These are phyloP conservation scores for Aspergillus hancockii DNA, from an alignment of 495 filamentous ascomycete species.

Conservation along the genomic window DNA sequence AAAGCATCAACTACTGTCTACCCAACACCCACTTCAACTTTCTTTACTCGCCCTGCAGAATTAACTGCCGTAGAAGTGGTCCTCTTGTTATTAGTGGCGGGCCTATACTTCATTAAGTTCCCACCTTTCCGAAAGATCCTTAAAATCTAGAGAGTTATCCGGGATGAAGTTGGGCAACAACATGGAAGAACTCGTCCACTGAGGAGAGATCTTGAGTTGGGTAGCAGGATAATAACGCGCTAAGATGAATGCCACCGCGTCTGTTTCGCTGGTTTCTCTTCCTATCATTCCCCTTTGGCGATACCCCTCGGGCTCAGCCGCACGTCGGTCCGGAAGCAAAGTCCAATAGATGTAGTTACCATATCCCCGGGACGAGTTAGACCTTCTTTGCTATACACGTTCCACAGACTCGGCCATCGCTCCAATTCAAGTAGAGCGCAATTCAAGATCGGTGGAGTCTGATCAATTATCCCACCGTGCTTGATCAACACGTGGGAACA, in stretches of 20 bases:
- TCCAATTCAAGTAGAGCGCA: not conserved
- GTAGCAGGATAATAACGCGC: not conserved
- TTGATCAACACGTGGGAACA: not conserved
- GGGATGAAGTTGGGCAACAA: not conserved
- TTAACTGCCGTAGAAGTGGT: too few relatives aligned
- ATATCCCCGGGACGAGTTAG: not conserved
- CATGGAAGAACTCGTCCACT: not conserved
- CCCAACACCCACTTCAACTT: not conserved
- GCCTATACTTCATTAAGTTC: not conserved
- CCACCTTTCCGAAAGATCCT: not conserved
- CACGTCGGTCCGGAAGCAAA: not conserved
- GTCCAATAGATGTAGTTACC: slow-evolving; percentile 13
- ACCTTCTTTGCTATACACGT: not conserved
- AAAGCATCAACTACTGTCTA: not conserved
- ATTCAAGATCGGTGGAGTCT: not conserved
- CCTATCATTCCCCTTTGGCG: not conserved
- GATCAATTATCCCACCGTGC: not conserved
- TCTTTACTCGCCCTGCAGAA: too few relatives aligned
- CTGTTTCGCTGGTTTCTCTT: slow-evolving; percentile 5
- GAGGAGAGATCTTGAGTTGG: not conserved
- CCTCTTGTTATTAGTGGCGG: not conserved
- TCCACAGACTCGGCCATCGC: not conserved
- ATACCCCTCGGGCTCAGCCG: not conserved
- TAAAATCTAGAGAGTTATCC: not conserved
- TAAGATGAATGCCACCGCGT: not conserved